Evolutionary conservation across 805 yeast species (phyloP).

Genomic region (Ogataea methylovora): DNA sequence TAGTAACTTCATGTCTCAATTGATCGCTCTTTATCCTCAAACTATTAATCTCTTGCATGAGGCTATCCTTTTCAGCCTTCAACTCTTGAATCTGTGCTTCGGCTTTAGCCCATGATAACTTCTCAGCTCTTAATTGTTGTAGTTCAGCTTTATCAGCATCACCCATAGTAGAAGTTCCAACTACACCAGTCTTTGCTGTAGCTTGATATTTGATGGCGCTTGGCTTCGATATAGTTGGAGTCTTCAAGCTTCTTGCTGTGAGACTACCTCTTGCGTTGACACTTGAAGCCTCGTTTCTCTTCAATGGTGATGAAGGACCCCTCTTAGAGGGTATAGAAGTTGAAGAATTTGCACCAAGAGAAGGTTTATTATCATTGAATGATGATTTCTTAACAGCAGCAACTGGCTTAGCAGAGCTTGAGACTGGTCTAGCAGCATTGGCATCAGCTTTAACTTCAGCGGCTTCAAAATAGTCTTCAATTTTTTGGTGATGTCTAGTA

Average conservation of each 20-base stretch:
- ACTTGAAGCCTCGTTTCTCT: conserved; percentile 24
- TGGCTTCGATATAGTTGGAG: conserved; percentile 4
- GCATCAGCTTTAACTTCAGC: conserved; percentile 40
- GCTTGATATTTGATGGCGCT: too few species aligned
- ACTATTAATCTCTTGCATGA: conserved; percentile 26
- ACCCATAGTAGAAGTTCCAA: conserved; percentile 5
- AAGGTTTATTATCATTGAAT: conserved; percentile 17
- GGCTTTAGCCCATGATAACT: conserved; percentile 36
- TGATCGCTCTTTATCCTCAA: conserved; percentile 30
- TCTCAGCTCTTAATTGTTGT: conserved; percentile 45
- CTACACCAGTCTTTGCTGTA: too few species aligned
- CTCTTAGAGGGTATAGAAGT: conserved; percentile 53
- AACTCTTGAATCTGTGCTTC: conserved; percentile 22
- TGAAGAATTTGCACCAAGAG: conserved; percentile 6
- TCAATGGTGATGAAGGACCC: conserved; percentile 64
- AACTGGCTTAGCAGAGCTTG: conserved; percentile 8
- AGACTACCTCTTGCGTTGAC: conserved; percentile 6
- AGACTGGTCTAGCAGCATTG: conserved; percentile 2
- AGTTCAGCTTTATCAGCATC: conserved; percentile 37
- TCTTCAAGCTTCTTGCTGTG: conserved; percentile 20
- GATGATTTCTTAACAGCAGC: conserved; percentile 8
- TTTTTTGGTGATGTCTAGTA: conserved; percentile 53
- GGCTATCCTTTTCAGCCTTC: conserved; percentile 21
- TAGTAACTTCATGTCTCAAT: conserved; percentile 43
- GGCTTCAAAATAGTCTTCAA: conserved; percentile 46